Evolutionary conservation across 1,284 basidiomycete genomes (phyloP), one percentile per base, ranked within the genome.

Genomic region (Sanghuangporus weigelae): DNA sequence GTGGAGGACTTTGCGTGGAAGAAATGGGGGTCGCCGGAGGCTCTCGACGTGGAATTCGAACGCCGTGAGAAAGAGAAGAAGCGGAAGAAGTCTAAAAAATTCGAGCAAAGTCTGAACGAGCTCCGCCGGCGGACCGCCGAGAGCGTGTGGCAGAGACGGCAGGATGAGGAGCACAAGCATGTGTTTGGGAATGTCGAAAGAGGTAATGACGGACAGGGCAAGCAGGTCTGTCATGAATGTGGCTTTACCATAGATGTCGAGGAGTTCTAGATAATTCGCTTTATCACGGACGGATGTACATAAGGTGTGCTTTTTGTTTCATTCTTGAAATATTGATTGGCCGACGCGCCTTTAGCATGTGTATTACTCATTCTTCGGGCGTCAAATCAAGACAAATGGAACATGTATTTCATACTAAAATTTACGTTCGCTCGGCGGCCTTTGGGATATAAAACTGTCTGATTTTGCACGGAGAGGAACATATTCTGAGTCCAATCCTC

Each of bases 1-100:
- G 95, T 99, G 2, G 97, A 99, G 74, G 90, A 89, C 31, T 98
- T 96, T 73, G 96, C 97, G 2, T 98, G 93, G 87, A 89, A 91
- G 70, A 99, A 98, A 76, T 99, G 97, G 97, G 95, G 94, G 0
- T 94, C 94, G 0, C 84, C 93, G 10, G 93, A 96, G 72, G 94
- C 87, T 1, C 76, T 99, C 46, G 97, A 99, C 70, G 83, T 81
- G 14, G 97, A 99, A 73, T 99, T 89, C 75, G 88, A 92, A 69
- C 79, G 84, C 42, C 84, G 96, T 57, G 83, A 84, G 64, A 81
- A 82, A 16, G 90, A 93, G 70, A 97, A 96, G 81, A 93, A 92
- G 71, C 89, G 89, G 69, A 93, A 95, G 77, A 92, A 95, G 77
- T 91, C 92, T 68, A 93, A 90, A 72, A 98, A 98, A 73, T 97